Conservation (phyloP, 2,329 filamentous ascomycete species). For the Pseudogymnoascus sp. region DNA sequence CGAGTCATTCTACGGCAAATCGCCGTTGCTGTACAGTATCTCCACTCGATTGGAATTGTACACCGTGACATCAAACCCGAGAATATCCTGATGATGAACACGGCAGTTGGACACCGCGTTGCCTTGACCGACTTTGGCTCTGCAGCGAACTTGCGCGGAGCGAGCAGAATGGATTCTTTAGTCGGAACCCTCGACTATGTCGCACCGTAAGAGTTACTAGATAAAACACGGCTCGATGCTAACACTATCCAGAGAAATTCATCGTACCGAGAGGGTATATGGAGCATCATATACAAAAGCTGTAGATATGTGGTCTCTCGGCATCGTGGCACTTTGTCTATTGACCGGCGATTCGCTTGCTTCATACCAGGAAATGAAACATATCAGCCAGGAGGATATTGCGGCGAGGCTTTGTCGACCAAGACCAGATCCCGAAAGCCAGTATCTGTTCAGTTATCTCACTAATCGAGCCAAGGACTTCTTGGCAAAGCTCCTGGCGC, state of each 20-base stretch:
- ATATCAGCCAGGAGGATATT: conserved; percentile 1
- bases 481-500: conserved; percentile 29
- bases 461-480: conserved; percentile 23
- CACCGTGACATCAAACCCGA: conserved; percentile 28
- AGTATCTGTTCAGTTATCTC: conserved; percentile 17
- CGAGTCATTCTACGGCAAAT: conserved; percentile 25
- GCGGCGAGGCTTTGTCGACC: background rate
- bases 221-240: background rate
- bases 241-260: conserved; percentile 6
- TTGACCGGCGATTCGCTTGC: conserved; percentile 20
- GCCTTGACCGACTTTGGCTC: conserved; percentile 28
- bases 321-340: conserved; percentile 21
- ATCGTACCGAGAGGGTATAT: conserved; percentile 18
- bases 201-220: conserved; percentile 23
- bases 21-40: conserved; percentile 22
- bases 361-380: conserved; percentile 13
- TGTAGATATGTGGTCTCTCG: conserved; percentile 27
- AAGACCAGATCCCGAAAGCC: background rate
- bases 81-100: conserved; percentile 25
- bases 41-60: conserved; percentile 23
- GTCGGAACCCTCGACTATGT: conserved; percentile 25
- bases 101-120: conserved; percentile 23
- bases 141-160: conserved; percentile 17
- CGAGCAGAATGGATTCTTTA: conserved; percentile 21
- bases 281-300: conserved; percentile 23